Conservation (phyloP, 169 alveolate species). For the Cryptosporidium ryanae region DNA sequence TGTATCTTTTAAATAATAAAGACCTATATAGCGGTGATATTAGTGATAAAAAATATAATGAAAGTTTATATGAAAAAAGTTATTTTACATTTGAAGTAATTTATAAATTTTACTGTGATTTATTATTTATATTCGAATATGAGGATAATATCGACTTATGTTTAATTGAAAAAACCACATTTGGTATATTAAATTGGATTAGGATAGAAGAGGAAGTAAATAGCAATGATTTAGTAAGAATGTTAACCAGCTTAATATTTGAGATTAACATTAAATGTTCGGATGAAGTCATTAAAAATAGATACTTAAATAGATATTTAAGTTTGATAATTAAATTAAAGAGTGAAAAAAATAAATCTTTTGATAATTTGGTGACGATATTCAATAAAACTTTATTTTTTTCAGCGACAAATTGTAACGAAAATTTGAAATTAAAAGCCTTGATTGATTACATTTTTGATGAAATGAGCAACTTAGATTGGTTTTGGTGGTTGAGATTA, state of each 20-base stretch:
- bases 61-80: background rate
- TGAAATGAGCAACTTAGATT: constrained; percentile 27
- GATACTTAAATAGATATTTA: no score
- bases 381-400: no score
- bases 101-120: constrained; percentile 6
- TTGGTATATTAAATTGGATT: constrained; percentile 31
- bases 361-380: no score
- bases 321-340: no score
- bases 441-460: background rate
- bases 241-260: no score
- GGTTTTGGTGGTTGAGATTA: constrained; percentile 41
- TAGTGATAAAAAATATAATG: background rate
- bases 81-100: constrained; percentile 3
- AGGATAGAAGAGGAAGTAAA: constrained; percentile 1
- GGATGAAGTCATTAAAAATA: no score
- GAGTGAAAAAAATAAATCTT: no score
- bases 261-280: no score
- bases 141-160: background rate
- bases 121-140: background rate
- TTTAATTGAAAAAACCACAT: background rate
- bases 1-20: constrained; percentile 2
- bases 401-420: no score
- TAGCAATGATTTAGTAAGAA: background rate
- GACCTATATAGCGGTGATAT: background rate
- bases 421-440: no score